These are phyloP conservation scores for Samsoniella hepiali DNA, from an alignment of 2,329 filamentous ascomycete species.

Conservation along the genomic window DNA sequence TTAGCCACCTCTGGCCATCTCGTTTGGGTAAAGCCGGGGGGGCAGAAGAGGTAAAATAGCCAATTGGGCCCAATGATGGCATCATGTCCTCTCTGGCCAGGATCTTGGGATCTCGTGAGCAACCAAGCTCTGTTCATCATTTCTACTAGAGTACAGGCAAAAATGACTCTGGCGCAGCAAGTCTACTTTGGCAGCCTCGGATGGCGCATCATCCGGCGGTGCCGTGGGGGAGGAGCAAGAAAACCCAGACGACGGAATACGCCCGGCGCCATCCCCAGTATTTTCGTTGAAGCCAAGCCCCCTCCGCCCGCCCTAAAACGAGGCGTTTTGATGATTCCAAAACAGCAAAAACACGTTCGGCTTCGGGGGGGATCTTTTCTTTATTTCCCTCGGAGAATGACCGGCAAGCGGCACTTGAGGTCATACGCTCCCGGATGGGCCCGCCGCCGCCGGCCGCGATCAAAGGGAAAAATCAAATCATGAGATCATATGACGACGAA, in stretches of 20 bases:
- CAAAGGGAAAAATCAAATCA: no score
- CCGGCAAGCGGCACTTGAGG: not conserved
- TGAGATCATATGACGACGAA: no score
- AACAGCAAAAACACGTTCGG: not conserved
- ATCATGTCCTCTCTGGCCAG: not conserved
- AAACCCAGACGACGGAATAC: not conserved
- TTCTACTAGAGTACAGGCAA: no score
- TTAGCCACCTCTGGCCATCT: not conserved
- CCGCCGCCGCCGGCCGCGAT: no score
- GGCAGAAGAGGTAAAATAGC: no score
- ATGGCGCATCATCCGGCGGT: conserved; percentile 8
- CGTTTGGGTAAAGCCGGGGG: not conserved
- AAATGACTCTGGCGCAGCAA: no score
- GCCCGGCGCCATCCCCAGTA: not conserved
- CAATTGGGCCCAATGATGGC: not conserved
- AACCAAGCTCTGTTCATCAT: no score
- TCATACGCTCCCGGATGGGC: no score
- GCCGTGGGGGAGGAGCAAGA: not conserved
- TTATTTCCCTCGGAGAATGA: not conserved
- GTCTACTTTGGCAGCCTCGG: not conserved
- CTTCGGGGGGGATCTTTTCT: not conserved
- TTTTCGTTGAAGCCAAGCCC: not conserved
- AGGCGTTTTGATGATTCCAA: not conserved
- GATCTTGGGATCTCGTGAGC: not conserved
- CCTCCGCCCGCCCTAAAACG: not conserved